Conservation (phyloP, 2,329 filamentous ascomycete species). For the Harringtonia aguacate region DNA sequence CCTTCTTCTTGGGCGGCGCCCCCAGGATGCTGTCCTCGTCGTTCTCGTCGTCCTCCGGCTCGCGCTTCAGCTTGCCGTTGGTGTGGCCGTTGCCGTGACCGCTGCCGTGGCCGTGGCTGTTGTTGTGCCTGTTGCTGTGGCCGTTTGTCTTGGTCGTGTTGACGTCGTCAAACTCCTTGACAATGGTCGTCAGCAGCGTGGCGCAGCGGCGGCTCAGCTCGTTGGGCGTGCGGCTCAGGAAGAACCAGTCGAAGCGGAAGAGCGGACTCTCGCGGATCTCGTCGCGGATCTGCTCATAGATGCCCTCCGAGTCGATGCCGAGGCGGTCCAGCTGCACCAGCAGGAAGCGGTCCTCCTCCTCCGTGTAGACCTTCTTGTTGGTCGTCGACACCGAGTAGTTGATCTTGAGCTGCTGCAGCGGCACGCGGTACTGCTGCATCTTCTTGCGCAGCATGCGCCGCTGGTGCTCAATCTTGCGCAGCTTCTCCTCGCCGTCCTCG, state of each 20-base stretch:
- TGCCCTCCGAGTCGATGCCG: constrained; percentile 79
- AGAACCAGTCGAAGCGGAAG: constrained; percentile 99
- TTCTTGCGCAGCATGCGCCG: constrained; percentile 91
- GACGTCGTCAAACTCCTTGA: constrained; percentile 80
- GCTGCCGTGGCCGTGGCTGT: constrained; percentile 15
- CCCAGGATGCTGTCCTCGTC: constrained; percentile 74
- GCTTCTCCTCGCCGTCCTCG: constrained; percentile 84
- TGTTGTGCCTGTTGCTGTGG: constrained; percentile 27
- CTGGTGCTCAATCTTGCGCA: constrained; percentile 81
- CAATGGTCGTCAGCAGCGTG: constrained; percentile 86
- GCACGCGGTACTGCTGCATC: constrained; percentile 93
- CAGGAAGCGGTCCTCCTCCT: constrained; percentile 93
- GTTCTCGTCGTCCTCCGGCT: constrained; percentile 70
- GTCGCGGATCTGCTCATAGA: constrained; percentile 93
- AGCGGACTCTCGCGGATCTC: constrained; percentile 90
- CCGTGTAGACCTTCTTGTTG: constrained; percentile 99
- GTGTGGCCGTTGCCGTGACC: constrained; percentile 27
- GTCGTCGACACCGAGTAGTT: constrained; percentile 98
- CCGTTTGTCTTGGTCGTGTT: constrained; percentile 31
- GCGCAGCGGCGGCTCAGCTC: constrained; percentile 90
- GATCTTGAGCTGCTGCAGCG: constrained; percentile 94
- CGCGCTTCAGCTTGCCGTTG: constrained; percentile 65
- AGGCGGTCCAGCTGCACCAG: constrained; percentile 87
- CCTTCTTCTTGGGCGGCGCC: constrained; percentile 88
- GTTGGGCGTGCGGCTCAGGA: constrained; percentile 84